phyloP scores from a whole-genome alignment of 768 basidiomycete species.

The Pleurotus cornucopiae region DNA sequence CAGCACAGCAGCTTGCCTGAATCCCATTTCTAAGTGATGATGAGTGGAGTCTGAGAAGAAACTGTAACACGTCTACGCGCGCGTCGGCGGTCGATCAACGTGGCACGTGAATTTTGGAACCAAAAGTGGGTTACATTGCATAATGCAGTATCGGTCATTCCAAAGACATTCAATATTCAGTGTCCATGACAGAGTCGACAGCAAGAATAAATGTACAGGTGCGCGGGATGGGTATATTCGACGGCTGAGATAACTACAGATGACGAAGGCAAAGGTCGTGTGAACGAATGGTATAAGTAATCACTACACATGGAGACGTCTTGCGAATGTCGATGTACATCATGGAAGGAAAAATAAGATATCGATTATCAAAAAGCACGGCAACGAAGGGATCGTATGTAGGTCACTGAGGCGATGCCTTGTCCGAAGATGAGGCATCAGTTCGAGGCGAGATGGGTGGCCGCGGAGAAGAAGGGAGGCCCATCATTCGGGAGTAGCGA shows the following conservation, averaged over 20 bases:
- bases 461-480: slow-evolving; percentile 56
- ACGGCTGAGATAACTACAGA: slow-evolving; percentile 5
- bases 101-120: not conserved
- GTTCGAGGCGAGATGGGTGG: slow-evolving; percentile 39
- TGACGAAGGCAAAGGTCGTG: not conserved
- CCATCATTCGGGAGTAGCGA: slow-evolving; percentile 61
- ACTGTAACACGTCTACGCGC: not conserved
- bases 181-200: not conserved
- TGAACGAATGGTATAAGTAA: slow-evolving; percentile 8
- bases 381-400: slow-evolving; percentile 11
- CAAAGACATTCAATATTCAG: not conserved
- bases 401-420: slow-evolving; percentile 17
- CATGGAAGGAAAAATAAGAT: not conserved
- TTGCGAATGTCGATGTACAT: not conserved
- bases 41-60: not conserved
- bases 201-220: not conserved
- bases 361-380: too few species aligned
- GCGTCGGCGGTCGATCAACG: not conserved
- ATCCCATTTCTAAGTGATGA: slow-evolving; percentile 52
- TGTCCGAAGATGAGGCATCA: slow-evolving; percentile 14
- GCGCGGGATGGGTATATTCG: not conserved
- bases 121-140: too few species aligned
- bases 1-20: slow-evolving; percentile 85
- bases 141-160: too few species aligned
- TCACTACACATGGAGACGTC: slow-evolving; percentile 1